Conservation (phyloP, 768 basidiomycete genomes). For the Phaffia tasmanica region DNA sequence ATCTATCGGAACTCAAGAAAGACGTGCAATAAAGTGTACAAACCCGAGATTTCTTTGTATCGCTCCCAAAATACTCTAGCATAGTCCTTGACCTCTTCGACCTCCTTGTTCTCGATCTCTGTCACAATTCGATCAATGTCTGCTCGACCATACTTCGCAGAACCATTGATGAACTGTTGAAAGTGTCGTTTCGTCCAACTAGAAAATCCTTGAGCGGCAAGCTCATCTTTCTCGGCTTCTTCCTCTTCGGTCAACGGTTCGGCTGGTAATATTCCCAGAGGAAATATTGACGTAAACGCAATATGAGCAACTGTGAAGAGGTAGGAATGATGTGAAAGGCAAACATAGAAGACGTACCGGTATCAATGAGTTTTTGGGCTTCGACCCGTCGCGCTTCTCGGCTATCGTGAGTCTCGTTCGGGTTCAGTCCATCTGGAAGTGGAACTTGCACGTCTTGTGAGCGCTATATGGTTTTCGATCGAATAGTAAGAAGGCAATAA, state of each 20-base stretch:
- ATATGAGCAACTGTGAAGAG: neutral
- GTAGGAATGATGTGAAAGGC: neutral
- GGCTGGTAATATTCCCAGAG: conserved; percentile 43
- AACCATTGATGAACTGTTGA: conserved; percentile 71
- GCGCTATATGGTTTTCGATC: conserved; percentile 30
- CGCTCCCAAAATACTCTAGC: conserved; percentile 77
- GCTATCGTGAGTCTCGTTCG: conserved; percentile 69
- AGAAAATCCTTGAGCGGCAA: conserved; percentile 66
- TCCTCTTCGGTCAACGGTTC: conserved; percentile 87
- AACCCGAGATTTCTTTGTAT: conserved; percentile 72
- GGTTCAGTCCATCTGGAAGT: conserved; percentile 53
- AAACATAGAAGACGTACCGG: conserved; percentile 43
- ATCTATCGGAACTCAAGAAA: neutral
- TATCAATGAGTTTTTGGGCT: conserved; percentile 80
- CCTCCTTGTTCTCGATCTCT: conserved; percentile 68
- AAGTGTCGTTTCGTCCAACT: conserved; percentile 90
- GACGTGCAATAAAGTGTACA: conserved; percentile 27
- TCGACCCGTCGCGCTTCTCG: conserved; percentile 66
- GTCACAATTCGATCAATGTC: conserved; percentile 48
- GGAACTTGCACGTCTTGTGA: conserved; percentile 40
- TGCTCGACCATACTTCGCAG: conserved; percentile 65
- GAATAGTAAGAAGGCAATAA: neutral
- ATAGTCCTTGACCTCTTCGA: conserved; percentile 66
- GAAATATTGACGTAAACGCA: neutral
- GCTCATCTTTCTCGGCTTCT: conserved; percentile 62